Percentiles rank a stretch among this genome's conserved stretches.
phyloP scores from a whole-genome alignment of 805 yeast genomes.

The Ogataea trehaloabstinens region DNA sequence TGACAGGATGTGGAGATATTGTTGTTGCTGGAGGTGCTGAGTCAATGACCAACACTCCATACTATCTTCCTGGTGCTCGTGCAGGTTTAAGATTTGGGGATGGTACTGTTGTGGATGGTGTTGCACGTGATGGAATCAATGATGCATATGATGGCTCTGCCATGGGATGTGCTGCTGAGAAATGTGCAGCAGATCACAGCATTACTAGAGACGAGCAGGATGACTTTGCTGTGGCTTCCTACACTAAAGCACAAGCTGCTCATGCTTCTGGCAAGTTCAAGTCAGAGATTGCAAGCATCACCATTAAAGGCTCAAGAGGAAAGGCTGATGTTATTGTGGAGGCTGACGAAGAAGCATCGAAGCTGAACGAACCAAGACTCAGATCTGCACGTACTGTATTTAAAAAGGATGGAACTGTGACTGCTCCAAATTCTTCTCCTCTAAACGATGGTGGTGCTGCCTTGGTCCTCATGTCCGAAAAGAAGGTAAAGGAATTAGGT shows the following conservation, averaged over 20 bases:
- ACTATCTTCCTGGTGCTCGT: conserved; percentile 84
- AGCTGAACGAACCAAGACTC: conserved; percentile 75
- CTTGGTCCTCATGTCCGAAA: conserved; percentile 79
- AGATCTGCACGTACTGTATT: conserved; percentile 89
- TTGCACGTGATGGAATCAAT: conserved; percentile 86
- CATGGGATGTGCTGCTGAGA: conserved; percentile 98
- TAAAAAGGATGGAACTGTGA: conserved; percentile 93
- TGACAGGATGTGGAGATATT: conserved; percentile 86
- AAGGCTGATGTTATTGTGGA: conserved; percentile 75
- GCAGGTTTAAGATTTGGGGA: conserved; percentile 90
- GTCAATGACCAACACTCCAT: conserved; percentile 94
- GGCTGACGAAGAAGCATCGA: conserved; percentile 80
- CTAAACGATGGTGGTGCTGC: conserved; percentile 99
- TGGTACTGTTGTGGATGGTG: conserved; percentile 74
- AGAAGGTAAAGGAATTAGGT: conserved; percentile 79
- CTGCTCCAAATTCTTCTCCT: conserved; percentile 96
- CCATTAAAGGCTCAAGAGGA: conserved; percentile 86
- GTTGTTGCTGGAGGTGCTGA: conserved; percentile 98
- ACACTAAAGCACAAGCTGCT: conserved; percentile 83
- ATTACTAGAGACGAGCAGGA: conserved; percentile 87
- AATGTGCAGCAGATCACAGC: conserved; percentile 81
- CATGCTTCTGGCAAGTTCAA: conserved; percentile 77
- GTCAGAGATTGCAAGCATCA: conserved; percentile 81
- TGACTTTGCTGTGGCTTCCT: conserved; percentile 78
- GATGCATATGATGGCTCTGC: conserved; percentile 87